Evolutionary conservation across 2,329 filamentous ascomycete genomes (phyloP).

Genomic region (Aspergillus ibericus): DNA sequence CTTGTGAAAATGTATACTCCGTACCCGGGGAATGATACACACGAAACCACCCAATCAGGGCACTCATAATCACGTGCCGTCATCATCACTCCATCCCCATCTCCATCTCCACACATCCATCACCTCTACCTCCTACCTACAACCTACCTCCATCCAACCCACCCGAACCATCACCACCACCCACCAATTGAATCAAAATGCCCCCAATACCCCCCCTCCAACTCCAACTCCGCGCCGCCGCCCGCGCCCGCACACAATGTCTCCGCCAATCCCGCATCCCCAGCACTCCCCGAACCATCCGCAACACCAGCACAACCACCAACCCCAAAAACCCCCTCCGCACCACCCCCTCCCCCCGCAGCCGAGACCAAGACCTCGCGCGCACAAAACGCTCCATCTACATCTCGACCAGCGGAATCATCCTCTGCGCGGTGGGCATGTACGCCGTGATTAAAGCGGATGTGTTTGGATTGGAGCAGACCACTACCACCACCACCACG

Average conservation of each 20-base stretch:
- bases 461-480: conserved; percentile 12
- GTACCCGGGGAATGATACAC: not conserved
- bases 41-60: conserved; percentile 8
- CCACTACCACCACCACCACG: not conserved
- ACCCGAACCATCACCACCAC: not conserved
- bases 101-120: not conserved
- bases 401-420: not conserved
- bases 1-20: not conserved
- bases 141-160: not conserved
- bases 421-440: not conserved
- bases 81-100: not conserved
- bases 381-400: not conserved
- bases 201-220: conserved; percentile 12
- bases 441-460: not conserved
- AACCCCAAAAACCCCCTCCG: not conserved
- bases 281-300: conserved; percentile 20
- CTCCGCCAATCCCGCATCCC: conserved; percentile 23
- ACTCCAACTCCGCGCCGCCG: conserved; percentile 9
- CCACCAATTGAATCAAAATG: conserved; percentile 6
- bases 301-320: not conserved
- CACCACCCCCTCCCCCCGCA: not conserved
- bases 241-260: conserved; percentile 14
- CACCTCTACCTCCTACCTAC: not conserved
- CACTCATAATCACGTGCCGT: conserved; percentile 8
- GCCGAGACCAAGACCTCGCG: not conserved